Evolutionary conservation across 129 eudicot species (phyloP), one percentile per base, ranked within the genome.

Genomic region (Pseudognaphalium luteoalbum): DNA sequence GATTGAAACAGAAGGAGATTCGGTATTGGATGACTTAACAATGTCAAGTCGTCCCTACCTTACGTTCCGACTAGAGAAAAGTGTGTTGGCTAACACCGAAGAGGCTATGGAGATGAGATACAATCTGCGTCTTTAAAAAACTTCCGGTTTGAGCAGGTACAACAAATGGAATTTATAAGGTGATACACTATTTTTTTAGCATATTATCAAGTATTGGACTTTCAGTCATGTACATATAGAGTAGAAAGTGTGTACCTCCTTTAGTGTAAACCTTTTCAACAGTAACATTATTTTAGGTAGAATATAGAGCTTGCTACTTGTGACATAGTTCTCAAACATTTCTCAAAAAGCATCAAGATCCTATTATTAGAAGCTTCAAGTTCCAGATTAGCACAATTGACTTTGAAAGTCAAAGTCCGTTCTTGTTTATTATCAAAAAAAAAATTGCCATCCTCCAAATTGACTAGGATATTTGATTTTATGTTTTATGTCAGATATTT

Each of bases 371-470:
- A 66, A 15, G 28, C 5, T 34, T 16, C 2, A 57, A 76, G 58
- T 16, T 28, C 21, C 59, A 59, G 41, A 7, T 39, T 58, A 68
- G 70, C 75, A 68, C 22, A 58, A 21, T 69, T 59, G 62, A 39
- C 75, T 21, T 14, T 11, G 1, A 22, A 76, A 56, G 56, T 56
- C 74, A 56, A 52, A 39, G 0, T 17, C 52, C 52, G 16, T 44
- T 44, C 54, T 3, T 47, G 54, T 14, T 47, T 35, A 47, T 44
- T 8, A 47, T n/a, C n/a, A n/a, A n/a, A n/a, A n/a, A 47, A 42
- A 37, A 3, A 47, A 6, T 4, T 1, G 37, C 57, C 37, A 15
- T 63, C 29, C 54, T 47, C 54, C 54, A 44, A 3, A 11, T 12
- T 44, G 4, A 44, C 5, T 44, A 2, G 52, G 17, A 12, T 0